Percentiles rank a stretch among this genome's conserved stretches.
Conservation (phyloP, 345 rosid species). For the Capsella bursapastoris region DNA sequence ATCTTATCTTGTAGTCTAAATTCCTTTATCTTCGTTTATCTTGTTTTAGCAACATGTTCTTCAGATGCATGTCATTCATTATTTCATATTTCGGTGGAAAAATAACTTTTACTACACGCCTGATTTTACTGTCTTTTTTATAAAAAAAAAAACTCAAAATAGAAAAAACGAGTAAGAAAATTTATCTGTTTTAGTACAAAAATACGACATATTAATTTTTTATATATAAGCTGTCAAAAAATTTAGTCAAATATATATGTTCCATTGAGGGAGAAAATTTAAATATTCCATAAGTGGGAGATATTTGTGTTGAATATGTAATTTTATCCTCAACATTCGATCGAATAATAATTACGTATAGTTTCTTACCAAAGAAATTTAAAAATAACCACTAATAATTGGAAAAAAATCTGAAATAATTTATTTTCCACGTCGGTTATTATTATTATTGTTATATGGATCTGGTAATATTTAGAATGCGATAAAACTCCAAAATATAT, state of each 20-base stretch:
- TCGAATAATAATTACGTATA: background rate
- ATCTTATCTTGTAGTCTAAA: slow-evolving; percentile 33
- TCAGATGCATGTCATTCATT: slow-evolving; percentile 15
- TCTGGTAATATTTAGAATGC: background rate
- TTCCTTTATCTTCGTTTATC: slow-evolving; percentile 1
- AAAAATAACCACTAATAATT: too few relatives aligned
- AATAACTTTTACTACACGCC: background rate
- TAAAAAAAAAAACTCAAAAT: too few relatives aligned
- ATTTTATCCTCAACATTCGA: background rate
- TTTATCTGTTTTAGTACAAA: background rate
- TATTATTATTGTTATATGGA: background rate
- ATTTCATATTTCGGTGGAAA: background rate
- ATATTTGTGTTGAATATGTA: background rate
- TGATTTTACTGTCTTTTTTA: background rate
- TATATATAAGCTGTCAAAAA: too few relatives aligned
- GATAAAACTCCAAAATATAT: background rate
- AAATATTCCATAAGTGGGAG: background rate
- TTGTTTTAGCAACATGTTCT: background rate
- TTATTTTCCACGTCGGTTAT: slow-evolving; percentile 5
- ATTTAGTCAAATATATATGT: background rate
- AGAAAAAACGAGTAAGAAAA: too few relatives aligned
- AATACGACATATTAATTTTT: background rate
- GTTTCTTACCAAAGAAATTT: too few relatives aligned
- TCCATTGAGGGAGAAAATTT: background rate
- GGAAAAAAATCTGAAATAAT: slow-evolving; percentile 3